Conservation (phyloP, 2,329 filamentous ascomycete species). For the Acarospora socialis region DNA sequence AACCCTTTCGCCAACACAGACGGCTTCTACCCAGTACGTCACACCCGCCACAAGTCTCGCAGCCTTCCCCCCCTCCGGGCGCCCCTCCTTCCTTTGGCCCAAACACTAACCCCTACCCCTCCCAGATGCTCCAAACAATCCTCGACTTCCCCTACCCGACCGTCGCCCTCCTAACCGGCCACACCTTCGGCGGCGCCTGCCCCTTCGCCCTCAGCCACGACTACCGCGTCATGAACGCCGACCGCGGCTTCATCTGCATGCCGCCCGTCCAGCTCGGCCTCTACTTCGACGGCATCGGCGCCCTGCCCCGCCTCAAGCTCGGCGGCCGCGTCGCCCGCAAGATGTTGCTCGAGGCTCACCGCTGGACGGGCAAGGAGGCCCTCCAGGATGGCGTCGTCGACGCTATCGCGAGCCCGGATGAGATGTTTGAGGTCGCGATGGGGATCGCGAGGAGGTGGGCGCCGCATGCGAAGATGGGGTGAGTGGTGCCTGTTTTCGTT, state of each 20-base stretch:
- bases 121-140: slow-evolving; percentile 31
- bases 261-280: slow-evolving; percentile 41
- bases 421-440: slow-evolving; percentile 34
- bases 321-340: slow-evolving; percentile 37
- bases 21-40: slow-evolving; percentile 42
- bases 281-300: slow-evolving; percentile 41
- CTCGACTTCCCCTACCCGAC: slow-evolving; percentile 37
- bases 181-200: slow-evolving; percentile 36
- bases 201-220: slow-evolving; percentile 35
- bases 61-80: no score
- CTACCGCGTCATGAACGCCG: slow-evolving; percentile 34
- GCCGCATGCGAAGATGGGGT: slow-evolving; percentile 4
- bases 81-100: no score
- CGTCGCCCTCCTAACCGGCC: slow-evolving; percentile 33
- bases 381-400: slow-evolving; percentile 40
- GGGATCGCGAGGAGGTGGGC: slow-evolving; percentile 28
- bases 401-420: slow-evolving; percentile 32
- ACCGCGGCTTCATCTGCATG: slow-evolving; percentile 35
- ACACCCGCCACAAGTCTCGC: slow-evolving; percentile 29
- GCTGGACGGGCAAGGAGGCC: slow-evolving; percentile 39
- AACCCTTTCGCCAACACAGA: slow-evolving; percentile 43
- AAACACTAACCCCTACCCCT: slow-evolving; percentile 24
- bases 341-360: slow-evolving; percentile 42
- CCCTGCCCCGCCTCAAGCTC: slow-evolving; percentile 38
- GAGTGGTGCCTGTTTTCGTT: no score